These are phyloP conservation scores for Fragilariopsis cylindrus DNA, from an alignment of 108 stramenopile species.

Conservation along the genomic window DNA sequence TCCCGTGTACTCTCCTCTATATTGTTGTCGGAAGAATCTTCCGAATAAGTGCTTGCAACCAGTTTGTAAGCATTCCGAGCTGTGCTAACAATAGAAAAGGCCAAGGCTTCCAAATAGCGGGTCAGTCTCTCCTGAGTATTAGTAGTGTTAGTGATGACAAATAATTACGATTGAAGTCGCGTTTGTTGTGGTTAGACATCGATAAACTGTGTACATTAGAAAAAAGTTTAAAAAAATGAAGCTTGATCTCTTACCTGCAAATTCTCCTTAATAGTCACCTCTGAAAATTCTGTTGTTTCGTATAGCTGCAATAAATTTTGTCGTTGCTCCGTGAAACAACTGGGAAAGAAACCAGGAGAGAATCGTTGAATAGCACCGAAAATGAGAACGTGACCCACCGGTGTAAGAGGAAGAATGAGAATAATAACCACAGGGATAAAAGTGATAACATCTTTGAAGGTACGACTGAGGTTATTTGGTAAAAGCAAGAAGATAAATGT, in stretches of 20 bases:
- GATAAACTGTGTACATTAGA: not conserved
- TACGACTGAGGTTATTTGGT: constrained; percentile 58
- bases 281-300: constrained; percentile 85
- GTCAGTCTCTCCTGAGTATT: constrained; percentile 6
- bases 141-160: not conserved
- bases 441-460: constrained; percentile 93
- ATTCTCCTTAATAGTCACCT: constrained; percentile 80
- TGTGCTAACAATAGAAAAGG: constrained; percentile 30
- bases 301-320: constrained; percentile 91
- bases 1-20: not conserved
- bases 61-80: constrained; percentile 22
- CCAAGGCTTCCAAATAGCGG: constrained; percentile 38
- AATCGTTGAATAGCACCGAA: constrained; percentile 97
- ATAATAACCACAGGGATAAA: constrained; percentile 97
- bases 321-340: constrained; percentile 93
- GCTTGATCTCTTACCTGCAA: constrained; percentile 21
- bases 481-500: not conserved
- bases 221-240: not conserved
- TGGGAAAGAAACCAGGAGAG: constrained; percentile 97
- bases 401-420: constrained; percentile 93
- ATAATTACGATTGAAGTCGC: not conserved
- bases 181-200: not conserved
- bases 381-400: constrained; percentile 95
- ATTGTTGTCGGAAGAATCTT: not conserved
- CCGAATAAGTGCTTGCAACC: constrained; percentile 8